phyloP scores from a whole-genome alignment of 345 rosid species.

The Hirschfeldia incana region DNA sequence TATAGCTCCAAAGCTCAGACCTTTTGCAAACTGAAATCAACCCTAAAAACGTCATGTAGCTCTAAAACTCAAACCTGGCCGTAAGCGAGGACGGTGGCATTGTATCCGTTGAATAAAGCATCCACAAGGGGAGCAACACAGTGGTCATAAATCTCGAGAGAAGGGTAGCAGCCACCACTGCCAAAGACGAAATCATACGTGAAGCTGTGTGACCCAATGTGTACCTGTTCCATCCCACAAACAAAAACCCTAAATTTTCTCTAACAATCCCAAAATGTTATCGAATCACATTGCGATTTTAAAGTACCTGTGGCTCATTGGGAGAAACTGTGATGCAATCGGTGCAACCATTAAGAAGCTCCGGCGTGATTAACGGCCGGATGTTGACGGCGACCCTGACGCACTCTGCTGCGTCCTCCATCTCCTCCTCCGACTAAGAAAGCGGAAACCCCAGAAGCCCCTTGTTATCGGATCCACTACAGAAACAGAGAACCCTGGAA shows the following conservation, averaged over 20 bases:
- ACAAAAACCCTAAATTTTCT: not conserved
- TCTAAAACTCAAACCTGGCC: not conserved
- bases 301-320: not conserved
- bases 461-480: not conserved
- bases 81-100: not conserved
- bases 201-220: not conserved
- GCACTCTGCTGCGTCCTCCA: not conserved
- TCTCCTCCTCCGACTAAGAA: not conserved
- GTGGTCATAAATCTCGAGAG: not conserved
- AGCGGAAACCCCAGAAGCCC: not conserved
- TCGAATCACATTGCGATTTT: not conserved
- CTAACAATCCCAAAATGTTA: not conserved
- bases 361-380: not conserved
- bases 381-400: not conserved
- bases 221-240: not conserved
- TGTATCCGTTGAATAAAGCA: not conserved
- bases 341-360: not conserved
- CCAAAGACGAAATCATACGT: not conserved
- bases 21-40: not conserved
- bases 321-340: not conserved
- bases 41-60: not conserved
- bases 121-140: not conserved
- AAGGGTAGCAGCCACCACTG: not conserved
- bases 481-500: not conserved
- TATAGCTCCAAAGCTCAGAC: not conserved